A percentile compares a stretch with the other conserved stretches of the same genome.
Evolutionary conservation across 805 yeast species (phyloP).

Genomic region (Yamadazyma olivae): DNA sequence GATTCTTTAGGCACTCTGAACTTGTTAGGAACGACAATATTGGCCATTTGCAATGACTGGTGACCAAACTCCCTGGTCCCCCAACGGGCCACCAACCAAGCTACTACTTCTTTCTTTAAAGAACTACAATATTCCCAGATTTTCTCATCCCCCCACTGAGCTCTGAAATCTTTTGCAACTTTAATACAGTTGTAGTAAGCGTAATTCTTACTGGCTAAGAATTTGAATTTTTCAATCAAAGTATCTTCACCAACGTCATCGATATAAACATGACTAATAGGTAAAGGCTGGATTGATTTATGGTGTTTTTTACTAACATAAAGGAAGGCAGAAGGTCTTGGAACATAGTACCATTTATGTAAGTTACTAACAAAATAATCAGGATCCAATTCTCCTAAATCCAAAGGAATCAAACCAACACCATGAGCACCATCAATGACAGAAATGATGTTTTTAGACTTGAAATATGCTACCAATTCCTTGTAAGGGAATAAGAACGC

Average conservation of each 20-base stretch:
- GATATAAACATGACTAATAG: conserved; percentile 50
- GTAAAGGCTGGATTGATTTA: conserved; percentile 49
- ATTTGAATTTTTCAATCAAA: conserved; percentile 46
- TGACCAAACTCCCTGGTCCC: conserved; percentile 3
- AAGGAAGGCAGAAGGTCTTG: conserved; percentile 56
- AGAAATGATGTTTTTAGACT: conserved; percentile 45
- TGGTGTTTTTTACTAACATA: conserved; percentile 57
- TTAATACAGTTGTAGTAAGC: conserved; percentile 40
- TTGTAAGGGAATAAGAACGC: conserved; percentile 58
- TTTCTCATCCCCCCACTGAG: conserved; percentile 51
- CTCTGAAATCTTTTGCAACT: conserved; percentile 54
- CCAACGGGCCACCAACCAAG: conserved; percentile 11
- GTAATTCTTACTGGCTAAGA: conserved; percentile 49
- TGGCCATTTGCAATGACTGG: conserved; percentile 6
- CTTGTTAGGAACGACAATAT: conserved; percentile 9
- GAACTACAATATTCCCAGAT: conserved; percentile 46
- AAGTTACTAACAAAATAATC: conserved; percentile 62
- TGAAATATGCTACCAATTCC: conserved; percentile 43
- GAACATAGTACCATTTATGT: conserved; percentile 67
- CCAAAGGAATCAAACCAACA: conserved; percentile 51
- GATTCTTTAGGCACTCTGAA: background rate
- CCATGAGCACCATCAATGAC: conserved; percentile 75
- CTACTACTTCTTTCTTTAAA: conserved; percentile 37
- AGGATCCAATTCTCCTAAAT: conserved; percentile 43
- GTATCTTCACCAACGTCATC: conserved; percentile 22